Conservation (phyloP, 2,329 filamentous ascomycete genomes). For the Bipolaris sorokiniana region DNA sequence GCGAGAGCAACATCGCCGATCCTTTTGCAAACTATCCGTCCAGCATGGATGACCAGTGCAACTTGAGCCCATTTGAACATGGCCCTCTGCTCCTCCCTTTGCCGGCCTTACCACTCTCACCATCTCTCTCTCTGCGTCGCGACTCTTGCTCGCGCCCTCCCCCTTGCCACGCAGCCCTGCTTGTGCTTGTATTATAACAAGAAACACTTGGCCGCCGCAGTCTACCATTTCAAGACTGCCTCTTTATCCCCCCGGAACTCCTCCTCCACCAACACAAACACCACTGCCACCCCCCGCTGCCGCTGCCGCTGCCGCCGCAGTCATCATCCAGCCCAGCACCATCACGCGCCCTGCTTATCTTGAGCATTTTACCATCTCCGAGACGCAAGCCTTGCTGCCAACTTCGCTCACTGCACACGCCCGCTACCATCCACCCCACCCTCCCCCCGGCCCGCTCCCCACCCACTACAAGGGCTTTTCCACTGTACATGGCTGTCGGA, state of each 20-base stretch:
- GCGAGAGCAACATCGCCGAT: constrained; percentile 35
- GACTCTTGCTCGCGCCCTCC: neutral
- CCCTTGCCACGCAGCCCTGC: constrained; percentile 9
- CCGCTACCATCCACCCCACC: neutral
- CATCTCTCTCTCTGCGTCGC: neutral
- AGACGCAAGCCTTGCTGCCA: constrained; percentile 3
- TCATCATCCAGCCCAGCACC: constrained; percentile 22
- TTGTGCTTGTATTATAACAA: neutral
- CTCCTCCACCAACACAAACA: neutral
- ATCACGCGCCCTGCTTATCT: constrained; percentile 20
- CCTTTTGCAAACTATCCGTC: constrained; percentile 14
- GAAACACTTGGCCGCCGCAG: constrained; percentile 7
- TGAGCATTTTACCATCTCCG: constrained; percentile 1
- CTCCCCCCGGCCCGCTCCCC: constrained; percentile 11
- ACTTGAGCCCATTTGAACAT: constrained; percentile 15
- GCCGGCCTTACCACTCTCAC: neutral
- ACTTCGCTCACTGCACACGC: constrained; percentile 1
- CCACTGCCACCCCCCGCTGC: neutral
- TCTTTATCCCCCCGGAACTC: neutral
- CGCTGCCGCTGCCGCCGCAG: constrained; percentile 7
- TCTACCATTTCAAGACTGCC: neutral
- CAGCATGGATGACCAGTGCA: constrained; percentile 32
- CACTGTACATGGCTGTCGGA: constrained; percentile 31
- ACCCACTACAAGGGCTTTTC: constrained; percentile 1
- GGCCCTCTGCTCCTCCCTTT: constrained; percentile 9